A percentile compares a stretch with the other conserved stretches of the same genome.
These are phyloP conservation scores for Pichia sp. DNA, from an alignment of 1,139 yeast species.

Conservation along the genomic window DNA sequence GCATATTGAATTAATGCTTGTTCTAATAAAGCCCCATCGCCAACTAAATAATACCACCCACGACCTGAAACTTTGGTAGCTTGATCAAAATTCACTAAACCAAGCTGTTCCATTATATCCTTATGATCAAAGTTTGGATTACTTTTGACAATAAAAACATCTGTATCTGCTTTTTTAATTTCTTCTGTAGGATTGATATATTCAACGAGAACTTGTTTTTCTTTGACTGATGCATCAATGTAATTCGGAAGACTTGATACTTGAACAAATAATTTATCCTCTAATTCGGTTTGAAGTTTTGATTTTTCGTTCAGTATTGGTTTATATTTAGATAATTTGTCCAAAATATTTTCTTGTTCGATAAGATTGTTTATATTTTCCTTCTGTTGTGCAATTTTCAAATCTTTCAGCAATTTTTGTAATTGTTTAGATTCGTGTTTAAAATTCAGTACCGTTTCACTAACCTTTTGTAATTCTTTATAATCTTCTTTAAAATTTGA, in stretches of 20 bases:
- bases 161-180: constrained; percentile 8
- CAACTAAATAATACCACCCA: constrained; percentile 81
- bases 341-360: constrained; percentile 13
- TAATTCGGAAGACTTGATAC: constrained; percentile 66
- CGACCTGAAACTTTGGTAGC: constrained; percentile 78
- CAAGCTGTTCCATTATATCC: constrained; percentile 52
- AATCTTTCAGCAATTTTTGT: constrained; percentile 16
- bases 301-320: constrained; percentile 25
- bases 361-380: constrained; percentile 6
- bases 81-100: constrained; percentile 59
- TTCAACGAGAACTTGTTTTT: constrained; percentile 42
- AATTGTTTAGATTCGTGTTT: constrained; percentile 19
- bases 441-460: constrained; percentile 12
- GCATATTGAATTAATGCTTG: constrained; percentile 85
- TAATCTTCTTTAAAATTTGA: constrained; percentile 16
- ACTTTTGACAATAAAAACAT: constrained; percentile 14
- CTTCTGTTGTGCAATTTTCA: constrained; percentile 18
- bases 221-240: constrained; percentile 46
- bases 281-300: constrained; percentile 32
- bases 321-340: constrained; percentile 19
- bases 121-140: constrained; percentile 49
- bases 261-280: constrained; percentile 33
- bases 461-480: constrained; percentile 7
- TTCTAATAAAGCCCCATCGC: constrained; percentile 85
- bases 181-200: constrained; percentile 42